Percentiles rank a stretch among this genome's conserved stretches.
Conservation (phyloP, 1,139 yeast genomes). For the Candida sp. region DNA sequence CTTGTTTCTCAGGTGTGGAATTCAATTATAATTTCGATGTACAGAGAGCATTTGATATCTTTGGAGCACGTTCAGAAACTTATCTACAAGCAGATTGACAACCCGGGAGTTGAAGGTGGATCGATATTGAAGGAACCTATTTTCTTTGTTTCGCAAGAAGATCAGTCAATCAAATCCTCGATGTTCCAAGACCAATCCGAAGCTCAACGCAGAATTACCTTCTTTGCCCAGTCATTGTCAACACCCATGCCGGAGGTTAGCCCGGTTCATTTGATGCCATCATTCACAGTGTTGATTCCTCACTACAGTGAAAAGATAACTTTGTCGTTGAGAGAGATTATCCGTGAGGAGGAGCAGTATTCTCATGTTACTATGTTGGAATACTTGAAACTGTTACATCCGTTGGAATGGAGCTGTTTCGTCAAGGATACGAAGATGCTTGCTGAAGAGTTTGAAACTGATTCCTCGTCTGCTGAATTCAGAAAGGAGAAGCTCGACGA, state of each 20-base stretch:
- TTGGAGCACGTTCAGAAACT: slow-evolving; percentile 53
- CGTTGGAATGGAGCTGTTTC: slow-evolving; percentile 55
- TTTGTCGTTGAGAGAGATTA: slow-evolving; percentile 50
- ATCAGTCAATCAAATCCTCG: slow-evolving; percentile 40
- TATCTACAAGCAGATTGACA: slow-evolving; percentile 41
- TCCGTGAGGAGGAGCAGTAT: slow-evolving; percentile 49
- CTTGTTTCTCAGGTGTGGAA: slow-evolving; percentile 57
- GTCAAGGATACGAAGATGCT: slow-evolving; percentile 53
- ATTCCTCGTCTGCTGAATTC: slow-evolving; percentile 26
- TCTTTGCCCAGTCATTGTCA: slow-evolving; percentile 58
- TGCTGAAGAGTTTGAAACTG: slow-evolving; percentile 48
- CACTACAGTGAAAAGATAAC: slow-evolving; percentile 56
- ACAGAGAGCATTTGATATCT: slow-evolving; percentile 56
- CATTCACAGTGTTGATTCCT: slow-evolving; percentile 55
- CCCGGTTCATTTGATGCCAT: slow-evolving; percentile 48
- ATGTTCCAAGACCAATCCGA: slow-evolving; percentile 43
- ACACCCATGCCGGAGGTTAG: slow-evolving; percentile 56
- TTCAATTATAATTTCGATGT: slow-evolving; percentile 58
- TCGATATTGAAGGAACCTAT: slow-evolving; percentile 45
- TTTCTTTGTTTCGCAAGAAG: slow-evolving; percentile 56
- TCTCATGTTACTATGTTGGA: slow-evolving; percentile 56
- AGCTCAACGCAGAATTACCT: slow-evolving; percentile 55
- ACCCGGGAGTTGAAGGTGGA: slow-evolving; percentile 27
- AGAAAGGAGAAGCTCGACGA: slow-evolving; percentile 32
- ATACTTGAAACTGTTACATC: slow-evolving; percentile 54